Evolutionary conservation across 2,329 filamentous ascomycete genomes (phyloP), one percentile per base, ranked within the genome.

Genomic region (Phaeoacremonium minimum): DNA sequence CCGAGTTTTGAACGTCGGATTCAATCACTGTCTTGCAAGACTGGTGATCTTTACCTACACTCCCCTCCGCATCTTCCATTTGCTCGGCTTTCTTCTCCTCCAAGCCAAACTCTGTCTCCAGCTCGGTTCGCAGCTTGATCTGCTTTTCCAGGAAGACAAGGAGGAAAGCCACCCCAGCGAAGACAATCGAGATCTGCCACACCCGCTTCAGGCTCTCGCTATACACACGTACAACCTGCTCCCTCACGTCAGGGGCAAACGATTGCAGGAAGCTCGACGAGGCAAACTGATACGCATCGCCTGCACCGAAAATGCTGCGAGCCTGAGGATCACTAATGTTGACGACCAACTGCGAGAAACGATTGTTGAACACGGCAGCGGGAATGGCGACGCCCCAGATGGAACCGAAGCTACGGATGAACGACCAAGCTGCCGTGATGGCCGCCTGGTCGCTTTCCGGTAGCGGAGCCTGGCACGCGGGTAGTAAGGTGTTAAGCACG

Each of bases 301-400:
- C 57, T 1, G 41, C 40, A 2, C 38, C 28, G 1, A 60, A 42
- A 12, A 39, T 6, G n/a, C 37, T 30, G 3, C 46, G 28, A 1
- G 44, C 50, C 4, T 18, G 3, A 12, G 40, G 36, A 15, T 49
- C 44, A 13, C 50, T 40, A 9, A 58, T 45, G 16, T 11, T 16
- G 19, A 12, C 4, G 4, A 41, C 16, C 11, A 45, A 28, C n/a
- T 42, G 6, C 13, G 18, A 18, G 30, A 46, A 38, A 1, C 43
- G 30, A 0, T 50, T 49, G 35, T 61, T 58, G 46, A 71, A 70
- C n/a, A 69, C 56, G 1, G 56, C 48, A 0, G 60, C 60, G 0
- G 64, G 63, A 5, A 75, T 59, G 0, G 66, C 58, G 2, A 73
- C 60, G 4, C 69, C 68, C 46, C 71, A 63, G 4, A 68, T 58